phyloP scores from a whole-genome alignment of 192 early-diverging fungal genomes.

The Backusella tarrabulga region DNA sequence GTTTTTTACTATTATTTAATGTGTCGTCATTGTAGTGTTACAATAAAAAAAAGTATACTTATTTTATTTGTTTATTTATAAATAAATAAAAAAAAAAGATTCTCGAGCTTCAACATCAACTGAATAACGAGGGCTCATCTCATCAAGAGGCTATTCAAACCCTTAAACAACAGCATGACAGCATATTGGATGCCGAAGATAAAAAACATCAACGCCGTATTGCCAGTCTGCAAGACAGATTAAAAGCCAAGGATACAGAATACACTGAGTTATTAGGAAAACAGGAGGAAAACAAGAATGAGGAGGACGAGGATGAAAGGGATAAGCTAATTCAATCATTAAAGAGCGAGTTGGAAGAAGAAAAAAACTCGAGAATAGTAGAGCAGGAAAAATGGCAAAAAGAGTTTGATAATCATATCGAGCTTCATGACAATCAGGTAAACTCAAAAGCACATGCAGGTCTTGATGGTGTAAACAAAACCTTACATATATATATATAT shows the following conservation, averaged over 20 bases:
- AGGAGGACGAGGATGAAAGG: neutral
- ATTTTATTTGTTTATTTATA: neutral
- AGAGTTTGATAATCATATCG: neutral
- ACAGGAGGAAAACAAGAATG: neutral
- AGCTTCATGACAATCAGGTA: neutral
- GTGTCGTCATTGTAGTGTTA: neutral
- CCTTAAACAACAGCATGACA: neutral
- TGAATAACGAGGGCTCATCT: neutral
- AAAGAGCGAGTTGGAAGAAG: neutral
- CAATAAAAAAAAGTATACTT: neutral
- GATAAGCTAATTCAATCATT: neutral
- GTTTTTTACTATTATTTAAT: neutral
- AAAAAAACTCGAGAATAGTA: neutral
- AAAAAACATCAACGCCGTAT: slow-evolving; percentile 10
- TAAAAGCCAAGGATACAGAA: slow-evolving; percentile 13
- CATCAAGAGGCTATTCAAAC: slow-evolving; percentile 4
- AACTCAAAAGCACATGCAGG: neutral
- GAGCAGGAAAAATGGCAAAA: slow-evolving; percentile 3
- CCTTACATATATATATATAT: neutral
- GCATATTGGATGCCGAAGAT: neutral
- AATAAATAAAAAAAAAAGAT: neutral
- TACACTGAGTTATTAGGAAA: neutral
- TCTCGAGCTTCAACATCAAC: neutral
- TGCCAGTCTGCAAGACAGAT: slow-evolving; percentile 7
- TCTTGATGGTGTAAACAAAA: neutral